Percentiles rank a stretch among this genome's conserved stretches.
Evolutionary conservation across 768 basidiomycete genomes (phyloP).

Genomic region (Termitomyces bulborhizus): DNA sequence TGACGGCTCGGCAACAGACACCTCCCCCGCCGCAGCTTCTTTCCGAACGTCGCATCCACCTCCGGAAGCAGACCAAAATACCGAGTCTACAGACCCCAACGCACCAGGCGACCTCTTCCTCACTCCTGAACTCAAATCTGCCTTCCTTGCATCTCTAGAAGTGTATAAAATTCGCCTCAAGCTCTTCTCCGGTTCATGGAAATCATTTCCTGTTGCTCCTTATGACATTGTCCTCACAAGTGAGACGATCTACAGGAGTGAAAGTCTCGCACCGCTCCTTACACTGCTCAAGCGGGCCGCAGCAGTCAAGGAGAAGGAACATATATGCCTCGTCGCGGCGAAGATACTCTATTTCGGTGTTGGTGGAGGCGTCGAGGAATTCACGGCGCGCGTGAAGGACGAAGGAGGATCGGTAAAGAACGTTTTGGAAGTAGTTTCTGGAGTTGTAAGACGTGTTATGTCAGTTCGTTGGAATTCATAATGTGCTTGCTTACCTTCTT

Average conservation of each 20-base stretch:
- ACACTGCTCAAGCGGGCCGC: conserved; percentile 32
- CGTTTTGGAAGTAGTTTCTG: conserved; percentile 59
- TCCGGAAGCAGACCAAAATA: conserved; percentile 6
- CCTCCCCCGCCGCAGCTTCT: conserved; percentile 46
- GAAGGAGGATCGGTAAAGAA: conserved; percentile 41
- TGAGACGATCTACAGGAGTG: conserved; percentile 84
- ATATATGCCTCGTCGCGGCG: conserved; percentile 73
- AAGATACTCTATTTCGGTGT: conserved; percentile 96
- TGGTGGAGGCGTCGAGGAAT: conserved; percentile 80
- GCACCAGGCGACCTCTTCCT: conserved; percentile 48
- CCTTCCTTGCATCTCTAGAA: conserved; percentile 58
- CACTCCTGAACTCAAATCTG: conserved; percentile 51
- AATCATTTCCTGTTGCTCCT: conserved; percentile 32
- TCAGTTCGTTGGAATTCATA: conserved; percentile 43
- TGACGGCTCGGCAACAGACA: conserved; percentile 34
- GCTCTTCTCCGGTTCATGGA: conserved; percentile 86
- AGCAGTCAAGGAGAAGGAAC: conserved; percentile 23
- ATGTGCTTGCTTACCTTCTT: not conserved
- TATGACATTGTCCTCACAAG: conserved; percentile 82
- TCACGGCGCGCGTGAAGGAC: conserved; percentile 48
- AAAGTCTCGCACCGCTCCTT: conserved; percentile 58
- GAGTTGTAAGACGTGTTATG: conserved; percentile 74
- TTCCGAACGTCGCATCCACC: conserved; percentile 28
- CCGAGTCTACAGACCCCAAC: conserved; percentile 16
- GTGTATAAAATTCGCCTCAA: conserved; percentile 50